phyloP scores from a whole-genome alignment of 176 grass and related monocot genomes.

The Oryza coarctata region DNA sequence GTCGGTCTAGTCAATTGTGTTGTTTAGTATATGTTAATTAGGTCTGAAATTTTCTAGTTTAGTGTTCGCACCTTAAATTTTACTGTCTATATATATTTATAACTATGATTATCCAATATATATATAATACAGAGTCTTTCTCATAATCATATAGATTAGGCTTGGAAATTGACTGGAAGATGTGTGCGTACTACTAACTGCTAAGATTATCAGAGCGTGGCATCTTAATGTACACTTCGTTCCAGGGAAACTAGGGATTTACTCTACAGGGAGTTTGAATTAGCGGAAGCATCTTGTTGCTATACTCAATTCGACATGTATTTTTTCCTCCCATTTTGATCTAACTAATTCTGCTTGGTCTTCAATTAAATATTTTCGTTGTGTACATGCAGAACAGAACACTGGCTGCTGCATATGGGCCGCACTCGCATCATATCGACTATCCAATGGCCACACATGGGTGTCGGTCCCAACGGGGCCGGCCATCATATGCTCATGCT shows the following conservation, averaged over 20 bases:
- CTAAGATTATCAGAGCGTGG: neutral
- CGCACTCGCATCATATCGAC: slow-evolving; percentile 19
- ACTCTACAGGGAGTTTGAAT: slow-evolving; percentile 11
- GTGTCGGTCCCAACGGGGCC: slow-evolving; percentile 9
- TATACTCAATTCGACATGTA: neutral
- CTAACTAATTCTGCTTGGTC: neutral
- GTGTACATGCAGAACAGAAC: slow-evolving; percentile 18
- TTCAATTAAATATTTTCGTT: slow-evolving; percentile 17
- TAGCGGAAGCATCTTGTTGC: slow-evolving; percentile 1
- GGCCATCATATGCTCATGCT: slow-evolving; percentile 26
- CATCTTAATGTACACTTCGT: neutral
- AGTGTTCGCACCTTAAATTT: no score
- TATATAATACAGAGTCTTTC: no score
- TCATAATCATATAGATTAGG: neutral
- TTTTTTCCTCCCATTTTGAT: neutral
- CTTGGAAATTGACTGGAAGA: slow-evolving; percentile 10
- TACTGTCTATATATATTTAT: no score
- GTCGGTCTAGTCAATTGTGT: no score
- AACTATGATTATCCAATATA: no score
- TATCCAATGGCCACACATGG: slow-evolving; percentile 23
- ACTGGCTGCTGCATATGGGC: slow-evolving; percentile 20
- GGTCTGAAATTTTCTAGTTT: no score
- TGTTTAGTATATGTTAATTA: no score
- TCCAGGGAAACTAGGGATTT: slow-evolving; percentile 6
- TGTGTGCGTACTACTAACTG: neutral